Conservation (phyloP, 1,139 yeast species). For the Candida sp. region DNA sequence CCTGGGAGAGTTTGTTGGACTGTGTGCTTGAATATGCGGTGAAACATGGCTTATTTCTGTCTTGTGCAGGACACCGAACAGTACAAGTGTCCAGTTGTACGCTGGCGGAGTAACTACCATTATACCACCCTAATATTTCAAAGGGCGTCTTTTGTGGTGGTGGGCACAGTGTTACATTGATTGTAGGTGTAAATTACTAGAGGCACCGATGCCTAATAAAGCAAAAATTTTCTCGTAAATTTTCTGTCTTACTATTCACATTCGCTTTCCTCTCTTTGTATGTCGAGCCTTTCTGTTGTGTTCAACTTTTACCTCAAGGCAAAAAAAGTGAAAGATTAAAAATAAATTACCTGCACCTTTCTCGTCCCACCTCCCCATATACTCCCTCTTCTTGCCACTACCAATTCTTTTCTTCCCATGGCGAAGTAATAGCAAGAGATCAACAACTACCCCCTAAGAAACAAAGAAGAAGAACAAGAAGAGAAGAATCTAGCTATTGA, state of each 20-base stretch:
- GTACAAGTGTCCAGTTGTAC: neutral
- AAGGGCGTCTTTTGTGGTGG: too few species aligned
- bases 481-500: too few species aligned
- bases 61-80: neutral
- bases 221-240: too few species aligned
- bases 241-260: neutral
- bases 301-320: neutral
- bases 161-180: too few species aligned
- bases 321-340: neutral
- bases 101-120: neutral
- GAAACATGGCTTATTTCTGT: neutral
- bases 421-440: neutral
- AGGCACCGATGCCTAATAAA: too few species aligned
- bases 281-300: too few species aligned
- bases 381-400: too few species aligned
- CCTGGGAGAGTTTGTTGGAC: constrained; percentile 22
- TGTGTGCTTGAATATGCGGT: constrained; percentile 11
- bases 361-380: neutral
- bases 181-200: too few species aligned
- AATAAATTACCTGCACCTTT: too few species aligned
- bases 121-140: too few species aligned
- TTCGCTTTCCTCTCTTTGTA: neutral
- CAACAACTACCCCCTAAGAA: neutral
- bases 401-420: neutral
- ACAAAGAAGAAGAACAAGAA: too few species aligned